Conservation (phyloP, 345 rosid species). For the Pseudoturritis turrita region DNA sequence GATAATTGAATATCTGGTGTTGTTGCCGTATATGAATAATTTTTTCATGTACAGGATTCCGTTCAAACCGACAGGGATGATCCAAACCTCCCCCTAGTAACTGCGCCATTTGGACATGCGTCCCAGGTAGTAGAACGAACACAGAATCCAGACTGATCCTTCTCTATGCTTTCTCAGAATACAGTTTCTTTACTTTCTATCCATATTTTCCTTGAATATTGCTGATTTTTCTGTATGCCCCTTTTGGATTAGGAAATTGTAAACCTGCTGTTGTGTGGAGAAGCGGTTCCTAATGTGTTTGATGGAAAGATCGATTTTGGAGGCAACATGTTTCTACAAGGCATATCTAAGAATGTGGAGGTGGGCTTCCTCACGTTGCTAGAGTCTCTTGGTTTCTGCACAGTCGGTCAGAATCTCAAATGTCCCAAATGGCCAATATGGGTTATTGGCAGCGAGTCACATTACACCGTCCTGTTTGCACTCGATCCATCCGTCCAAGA, state of each 20-base stretch:
- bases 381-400: constrained; percentile 92
- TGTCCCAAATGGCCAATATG: constrained; percentile 98
- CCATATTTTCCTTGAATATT: background rate
- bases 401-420: constrained; percentile 91
- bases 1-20: background rate
- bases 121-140: constrained; percentile 65
- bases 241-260: constrained; percentile 78
- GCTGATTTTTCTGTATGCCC: constrained; percentile 3
- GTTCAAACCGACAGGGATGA: constrained; percentile 97
- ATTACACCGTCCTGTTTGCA: constrained; percentile 92
- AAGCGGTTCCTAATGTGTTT: constrained; percentile 95
- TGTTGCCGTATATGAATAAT: background rate
- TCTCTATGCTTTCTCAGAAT: too few relatives aligned
- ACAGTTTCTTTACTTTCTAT: background rate
- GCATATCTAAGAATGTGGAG: constrained; percentile 71
- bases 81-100: constrained; percentile 83
- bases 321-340: constrained; percentile 91
- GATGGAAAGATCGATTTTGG: constrained; percentile 98
- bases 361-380: constrained; percentile 96
- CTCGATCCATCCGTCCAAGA: constrained; percentile 83
- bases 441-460: constrained; percentile 99
- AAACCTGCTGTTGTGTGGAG: constrained; percentile 85
- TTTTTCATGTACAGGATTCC: constrained; percentile 44
- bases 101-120: constrained; percentile 99
- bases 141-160: background rate